A percentile compares a stretch with the other conserved stretches of the same genome.
Evolutionary conservation across 768 basidiomycete species (phyloP).

Genomic region (Ramaria rubella): DNA sequence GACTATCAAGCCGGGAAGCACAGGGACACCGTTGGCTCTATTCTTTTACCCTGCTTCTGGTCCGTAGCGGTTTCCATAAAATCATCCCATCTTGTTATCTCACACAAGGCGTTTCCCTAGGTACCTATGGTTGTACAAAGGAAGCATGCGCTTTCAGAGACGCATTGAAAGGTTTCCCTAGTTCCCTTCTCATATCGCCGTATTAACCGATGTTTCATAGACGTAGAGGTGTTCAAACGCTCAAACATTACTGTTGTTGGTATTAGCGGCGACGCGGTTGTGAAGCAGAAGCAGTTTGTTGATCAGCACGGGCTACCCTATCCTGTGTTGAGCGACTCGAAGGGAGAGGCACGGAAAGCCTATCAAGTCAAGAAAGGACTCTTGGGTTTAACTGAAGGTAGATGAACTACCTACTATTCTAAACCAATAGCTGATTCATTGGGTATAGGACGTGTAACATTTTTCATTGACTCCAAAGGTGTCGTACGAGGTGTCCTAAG

Average conservation of each 20-base stretch:
- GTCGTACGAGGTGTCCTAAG: constrained; percentile 57
- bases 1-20: constrained; percentile 52
- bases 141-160: constrained; percentile 82
- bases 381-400: constrained; percentile 51
- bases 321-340: constrained; percentile 68
- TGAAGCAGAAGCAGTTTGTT: constrained; percentile 68
- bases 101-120: constrained; percentile 27
- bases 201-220: constrained; percentile 26
- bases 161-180: constrained; percentile 53
- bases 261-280: constrained; percentile 64
- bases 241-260: constrained; percentile 65
- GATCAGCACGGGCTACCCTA: constrained; percentile 66
- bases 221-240: constrained; percentile 58
- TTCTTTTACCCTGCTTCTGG: constrained; percentile 78
- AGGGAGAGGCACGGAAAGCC: constrained; percentile 53
- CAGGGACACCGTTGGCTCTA: constrained; percentile 54
- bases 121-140: constrained; percentile 71
- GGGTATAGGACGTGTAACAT: constrained; percentile 51
- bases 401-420: not conserved
- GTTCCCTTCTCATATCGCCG: not conserved
- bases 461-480: constrained; percentile 69
- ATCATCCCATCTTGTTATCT: not conserved
- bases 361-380: constrained; percentile 64
- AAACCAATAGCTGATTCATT: not conserved
- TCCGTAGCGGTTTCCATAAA: constrained; percentile 25